Base-by-base conservation (phyloP, 2,329 filamentous ascomycete genomes). In the Botrytis medusae region DNA sequence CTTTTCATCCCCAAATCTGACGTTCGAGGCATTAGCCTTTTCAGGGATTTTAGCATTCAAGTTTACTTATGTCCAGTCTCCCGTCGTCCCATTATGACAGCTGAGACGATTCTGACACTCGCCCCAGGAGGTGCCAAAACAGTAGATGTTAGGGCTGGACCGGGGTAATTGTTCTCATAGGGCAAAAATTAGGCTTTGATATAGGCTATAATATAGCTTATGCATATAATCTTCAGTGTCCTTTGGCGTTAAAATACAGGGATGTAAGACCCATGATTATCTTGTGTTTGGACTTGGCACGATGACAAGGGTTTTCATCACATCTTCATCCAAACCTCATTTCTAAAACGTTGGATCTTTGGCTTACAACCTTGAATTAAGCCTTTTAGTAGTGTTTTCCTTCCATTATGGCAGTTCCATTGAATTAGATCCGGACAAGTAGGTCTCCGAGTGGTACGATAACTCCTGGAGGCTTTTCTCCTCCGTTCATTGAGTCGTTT, bases 41-140 rank as follows among this genome's bases (percentile, higher is more conserved):
- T 29, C n/a, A 46, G 37, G 16, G 44, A 51, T 67, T 40, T 54
- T 7, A 54, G 54, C 34, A 40, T 61, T 64, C 16, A 51, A 61
- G 22, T 48, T 51, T 29, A 32, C n/a, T 18, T 32, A 72, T 72
- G 20, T 69, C 40, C 18, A 46, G 10, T 34, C 34, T 40, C 44
- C 37, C 37, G 40, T 68, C 61, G 34, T 62, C 69, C 74, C 74
- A 69, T 46, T 71, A 75, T 64, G 29, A 72, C 70, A 73, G 63
- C 57, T 78, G 79, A 80, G 79, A 80, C 79, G 76, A 72, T 44
- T 76, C 75, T 80, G 78, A 74, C 51, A 79, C 78, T 59, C 51
- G 63, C 63, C 71, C 61, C 51, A 46, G 29, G 42, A 29, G 51
- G 12, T 46, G 16, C 29, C 42, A 69, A 70, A 72, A 72, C 71